Evolutionary conservation across 805 yeast species (phyloP), one percentile per base, ranked within the genome.

Genomic region (Barnettozyma botsteinii): DNA sequence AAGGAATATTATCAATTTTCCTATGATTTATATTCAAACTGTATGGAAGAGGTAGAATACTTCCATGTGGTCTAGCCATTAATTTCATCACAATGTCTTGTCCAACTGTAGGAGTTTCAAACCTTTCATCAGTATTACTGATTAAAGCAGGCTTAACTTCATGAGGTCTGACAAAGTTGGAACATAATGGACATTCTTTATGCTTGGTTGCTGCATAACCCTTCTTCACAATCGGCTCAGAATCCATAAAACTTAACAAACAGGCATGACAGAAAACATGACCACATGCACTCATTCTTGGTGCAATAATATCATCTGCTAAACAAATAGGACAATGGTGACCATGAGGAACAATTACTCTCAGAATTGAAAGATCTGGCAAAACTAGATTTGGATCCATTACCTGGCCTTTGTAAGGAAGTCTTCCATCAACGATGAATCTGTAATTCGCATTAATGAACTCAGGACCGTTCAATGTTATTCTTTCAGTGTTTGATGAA

Each of bases 221-320:
- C 7, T 62, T 55, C 33, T 57, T 56, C 20, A 55, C 59, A 5
- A 61, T 58, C 7, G 62, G 55, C 19, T 67, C 67, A 15, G 80
- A 77, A 27, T 75, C 83, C 32, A 86, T 64, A 52, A 85, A 75
- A 33, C 88, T 75, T 40, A 88, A 59, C 23, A 91, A 61, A 59
- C 99, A 93, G 12, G 88, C 77, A 40, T 77, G 70, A 56, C 99
- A 93, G 54, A 93, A 77, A 13, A 88, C 72, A 57, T 93, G 99
- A 5, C 99, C 98, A 65, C 99, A 93, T 11, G 79, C 73, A 22
- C 87, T 79, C 98, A 93, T 94, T 40, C 98, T 68, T 3, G 98
- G 97, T 0, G 97, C 96, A 14, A 84, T 75, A 12, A 93, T 85
- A 12, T 79, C 80, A 37, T 86, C 94, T 24, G 81, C 72, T 12